A percentile compares a stretch with the other conserved stretches of the same genome.
Conservation (phyloP, 192 early-diverging fungal genomes). For the Oehlia diaphana region DNA sequence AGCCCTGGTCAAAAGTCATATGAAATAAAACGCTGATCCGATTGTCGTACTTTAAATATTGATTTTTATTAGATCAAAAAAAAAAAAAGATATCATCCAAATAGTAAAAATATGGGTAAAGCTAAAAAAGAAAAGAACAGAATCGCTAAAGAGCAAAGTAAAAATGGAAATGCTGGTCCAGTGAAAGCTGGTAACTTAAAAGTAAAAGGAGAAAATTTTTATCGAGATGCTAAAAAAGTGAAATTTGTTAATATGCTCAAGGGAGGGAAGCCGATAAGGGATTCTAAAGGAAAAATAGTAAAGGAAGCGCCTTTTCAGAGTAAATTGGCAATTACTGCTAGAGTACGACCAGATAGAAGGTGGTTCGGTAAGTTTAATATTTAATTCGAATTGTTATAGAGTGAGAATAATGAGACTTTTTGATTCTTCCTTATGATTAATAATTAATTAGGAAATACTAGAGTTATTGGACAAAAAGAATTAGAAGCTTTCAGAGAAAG, state of each 20-base stretch:
- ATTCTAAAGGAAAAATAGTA: conserved; percentile 87
- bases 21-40: no score
- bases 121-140: conserved; percentile 63
- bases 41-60: no score
- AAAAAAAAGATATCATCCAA: no score
- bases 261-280: conserved; percentile 79
- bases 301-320: conserved; percentile 91
- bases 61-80: no score
- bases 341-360: conserved; percentile 91
- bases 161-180: conserved; percentile 43
- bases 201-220: conserved; percentile 99
- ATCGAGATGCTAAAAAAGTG: conserved; percentile 94
- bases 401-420: neutral
- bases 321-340: conserved; percentile 68
- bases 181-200: conserved; percentile 59
- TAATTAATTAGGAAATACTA: conserved; percentile 68
- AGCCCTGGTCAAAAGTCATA: no score
- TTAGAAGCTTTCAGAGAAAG: conserved; percentile 91
- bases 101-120: conserved; percentile 50
- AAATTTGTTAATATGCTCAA: conserved; percentile 93
- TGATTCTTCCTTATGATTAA: neutral
- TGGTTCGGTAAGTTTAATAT: conserved; percentile 82
- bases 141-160: conserved; percentile 41
- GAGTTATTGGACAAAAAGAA: conserved; percentile 94
- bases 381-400: neutral